phyloP scores from a whole-genome alignment of 192 early-diverging fungal genomes.

The Diversispora eburnea region DNA sequence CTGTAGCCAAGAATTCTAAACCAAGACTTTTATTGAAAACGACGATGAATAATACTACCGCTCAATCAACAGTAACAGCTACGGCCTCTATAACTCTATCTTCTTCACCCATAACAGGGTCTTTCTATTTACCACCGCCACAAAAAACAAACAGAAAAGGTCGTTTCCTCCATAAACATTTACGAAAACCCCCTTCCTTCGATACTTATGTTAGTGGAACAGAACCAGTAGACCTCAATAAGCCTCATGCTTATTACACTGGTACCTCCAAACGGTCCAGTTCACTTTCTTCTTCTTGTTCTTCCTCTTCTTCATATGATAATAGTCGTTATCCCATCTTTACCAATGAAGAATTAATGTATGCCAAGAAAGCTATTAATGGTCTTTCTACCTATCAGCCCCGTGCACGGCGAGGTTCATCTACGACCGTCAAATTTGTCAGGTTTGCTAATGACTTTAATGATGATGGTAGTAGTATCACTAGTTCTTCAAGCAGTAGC shows the following conservation, averaged over 20 bases:
- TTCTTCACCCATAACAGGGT: neutral
- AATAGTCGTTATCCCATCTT: neutral
- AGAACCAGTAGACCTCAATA: neutral
- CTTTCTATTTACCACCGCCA: neutral
- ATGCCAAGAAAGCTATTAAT: neutral
- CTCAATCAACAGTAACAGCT: neutral
- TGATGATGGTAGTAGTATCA: neutral
- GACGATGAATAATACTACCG: neutral
- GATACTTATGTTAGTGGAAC: neutral
- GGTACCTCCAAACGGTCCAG: neutral
- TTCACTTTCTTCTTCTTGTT: neutral
- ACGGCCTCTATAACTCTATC: neutral
- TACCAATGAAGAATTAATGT: neutral
- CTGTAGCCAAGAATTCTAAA: neutral
- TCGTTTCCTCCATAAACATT: neutral
- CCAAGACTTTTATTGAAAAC: neutral
- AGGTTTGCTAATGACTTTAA: neutral
- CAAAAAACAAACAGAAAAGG: neutral
- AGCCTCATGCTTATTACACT: neutral
- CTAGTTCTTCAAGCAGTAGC: neutral
- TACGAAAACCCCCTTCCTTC: neutral
- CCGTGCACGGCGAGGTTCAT: neutral
- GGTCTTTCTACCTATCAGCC: neutral
- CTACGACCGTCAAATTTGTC: neutral
- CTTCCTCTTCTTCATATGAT: neutral